Percentiles rank a stretch among this genome's conserved stretches.
Evolutionary conservation across 805 yeast genomes (phyloP).

Genomic region (Candida anglica): DNA sequence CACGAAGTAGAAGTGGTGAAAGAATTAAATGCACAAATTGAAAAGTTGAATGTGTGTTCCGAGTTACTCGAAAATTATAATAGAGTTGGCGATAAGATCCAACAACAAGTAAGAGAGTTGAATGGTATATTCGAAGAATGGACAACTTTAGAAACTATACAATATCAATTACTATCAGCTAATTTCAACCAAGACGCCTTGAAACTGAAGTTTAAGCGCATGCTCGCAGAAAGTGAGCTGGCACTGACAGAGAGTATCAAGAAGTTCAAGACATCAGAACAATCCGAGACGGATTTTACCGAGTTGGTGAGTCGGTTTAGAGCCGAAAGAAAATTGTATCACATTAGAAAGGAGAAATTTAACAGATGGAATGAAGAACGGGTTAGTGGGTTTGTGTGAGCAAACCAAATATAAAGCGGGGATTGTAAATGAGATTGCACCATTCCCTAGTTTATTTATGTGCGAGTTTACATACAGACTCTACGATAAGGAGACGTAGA

Average conservation of each 20-base stretch:
- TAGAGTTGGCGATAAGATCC: slow-evolving; percentile 16
- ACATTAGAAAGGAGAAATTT: slow-evolving; percentile 32
- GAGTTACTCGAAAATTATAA: slow-evolving; percentile 17
- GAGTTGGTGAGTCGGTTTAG: slow-evolving; percentile 17
- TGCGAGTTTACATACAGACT: too few species aligned
- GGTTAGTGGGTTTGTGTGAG: slow-evolving; percentile 31
- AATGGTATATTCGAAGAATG: slow-evolving; percentile 27
- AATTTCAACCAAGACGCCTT: slow-evolving; percentile 32
- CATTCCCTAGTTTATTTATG: too few species aligned
- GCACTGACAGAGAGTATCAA: slow-evolving; percentile 16
- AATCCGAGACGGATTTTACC: slow-evolving; percentile 11
- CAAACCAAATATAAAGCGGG: too few species aligned
- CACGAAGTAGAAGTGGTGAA: slow-evolving; percentile 9
- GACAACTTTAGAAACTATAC: slow-evolving; percentile 29
- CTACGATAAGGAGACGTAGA: too few species aligned
- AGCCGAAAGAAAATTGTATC: slow-evolving; percentile 24
- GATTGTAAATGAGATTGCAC: too few species aligned
- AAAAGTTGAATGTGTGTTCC: slow-evolving; percentile 17
- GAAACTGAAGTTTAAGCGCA: slow-evolving; percentile 20
- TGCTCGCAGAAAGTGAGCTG: slow-evolving; percentile 18
- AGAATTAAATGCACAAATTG: slow-evolving; percentile 12
- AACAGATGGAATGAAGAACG: slow-evolving; percentile 42
- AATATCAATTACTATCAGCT: slow-evolving; percentile 34
- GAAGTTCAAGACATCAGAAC: slow-evolving; percentile 8
- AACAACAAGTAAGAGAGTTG: slow-evolving; percentile 18